These are phyloP conservation scores for Pyrenopolyporus hunteri DNA, from an alignment of 495 filamentous ascomycete species.

Conservation along the genomic window DNA sequence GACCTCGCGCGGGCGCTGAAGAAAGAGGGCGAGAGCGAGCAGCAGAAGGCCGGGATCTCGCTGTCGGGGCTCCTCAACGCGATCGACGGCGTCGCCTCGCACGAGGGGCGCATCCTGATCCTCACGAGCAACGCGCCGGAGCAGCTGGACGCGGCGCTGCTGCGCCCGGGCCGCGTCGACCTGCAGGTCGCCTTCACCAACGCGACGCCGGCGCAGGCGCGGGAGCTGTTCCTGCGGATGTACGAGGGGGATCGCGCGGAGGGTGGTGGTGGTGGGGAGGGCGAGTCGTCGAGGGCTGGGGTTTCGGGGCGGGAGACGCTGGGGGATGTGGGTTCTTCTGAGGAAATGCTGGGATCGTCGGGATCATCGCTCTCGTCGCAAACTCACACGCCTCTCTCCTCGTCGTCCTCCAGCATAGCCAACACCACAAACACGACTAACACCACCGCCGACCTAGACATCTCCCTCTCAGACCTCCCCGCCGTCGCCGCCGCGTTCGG, in stretches of 20 bases:
- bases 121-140: slow-evolving; percentile 87
- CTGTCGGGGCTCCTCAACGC: slow-evolving; percentile 82
- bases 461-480: slow-evolving; percentile 39
- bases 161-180: slow-evolving; percentile 78
- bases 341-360: no score
- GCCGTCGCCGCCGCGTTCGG: slow-evolving; percentile 54
- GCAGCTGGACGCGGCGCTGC: slow-evolving; percentile 73
- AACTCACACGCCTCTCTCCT: no score
- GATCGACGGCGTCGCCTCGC: slow-evolving; percentile 81
- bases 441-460: not conserved
- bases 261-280: no score
- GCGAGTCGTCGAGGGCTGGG: no score
- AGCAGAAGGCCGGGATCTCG: slow-evolving; percentile 59
- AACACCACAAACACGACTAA: no score
- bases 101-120: slow-evolving; percentile 80
- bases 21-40: slow-evolving; percentile 32
- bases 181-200: slow-evolving; percentile 73
- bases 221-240: slow-evolving; percentile 73
- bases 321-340: no score
- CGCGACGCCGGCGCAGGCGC: slow-evolving; percentile 65
- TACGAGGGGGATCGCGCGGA: slow-evolving; percentile 59
- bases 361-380: no score
- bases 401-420: no score
- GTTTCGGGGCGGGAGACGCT: no score
- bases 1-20: slow-evolving; percentile 47